Base-by-base conservation (phyloP, 352 stramenopile genomes). In the Pythium dissotocum region DNA sequence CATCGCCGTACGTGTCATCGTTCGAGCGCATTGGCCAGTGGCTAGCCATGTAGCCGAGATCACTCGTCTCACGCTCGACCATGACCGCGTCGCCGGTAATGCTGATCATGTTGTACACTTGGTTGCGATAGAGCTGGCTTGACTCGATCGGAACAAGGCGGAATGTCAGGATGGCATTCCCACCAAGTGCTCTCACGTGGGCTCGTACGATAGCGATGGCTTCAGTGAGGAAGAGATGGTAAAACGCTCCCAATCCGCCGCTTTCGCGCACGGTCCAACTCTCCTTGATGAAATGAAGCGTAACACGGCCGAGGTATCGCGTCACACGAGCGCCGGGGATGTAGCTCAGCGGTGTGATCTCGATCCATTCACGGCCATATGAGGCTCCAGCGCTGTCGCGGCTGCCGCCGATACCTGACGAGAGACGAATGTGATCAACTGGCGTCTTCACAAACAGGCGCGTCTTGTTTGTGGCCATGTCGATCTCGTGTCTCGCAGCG, bases 51-150 rank as follows among this genome's bases (percentile, higher is more conserved):
- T 49, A 62, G 32, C 42, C 48, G 56, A 70, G 36, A 16, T 70
- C 57, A 28, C 36, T 60, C 33, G 30, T 63, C 48, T 93, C 75
- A 28, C 85, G 80, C 64, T 89, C 80, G 30, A 93, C 83, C 82
- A 93, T 92, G 28, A 92, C 87, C 9, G 87, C 83, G 65, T 95
- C 89, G 6, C 89, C 89, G 2, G 87, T 96, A 69, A 97, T 91
- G 61, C 85, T 95, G 56, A 97, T 95, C 87, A 97, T 95, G 74
- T 96, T 96, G 86, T 97, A 97, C 60, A 95, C 87, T 69, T 95
- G 88, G 69, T 97, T 97, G 49, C 89, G 88, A 55, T 94, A 93
- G 33, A 95, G 69, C 51, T 94, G 87, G 48, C 87, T 95, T 9
- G 88, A 95, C 70, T 97, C 88, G 58, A 94, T 95, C 4, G 89